Evolutionary conservation across 2,329 filamentous ascomycete species (phyloP).

Genomic region (Cylindrodendrum hubeiense): DNA sequence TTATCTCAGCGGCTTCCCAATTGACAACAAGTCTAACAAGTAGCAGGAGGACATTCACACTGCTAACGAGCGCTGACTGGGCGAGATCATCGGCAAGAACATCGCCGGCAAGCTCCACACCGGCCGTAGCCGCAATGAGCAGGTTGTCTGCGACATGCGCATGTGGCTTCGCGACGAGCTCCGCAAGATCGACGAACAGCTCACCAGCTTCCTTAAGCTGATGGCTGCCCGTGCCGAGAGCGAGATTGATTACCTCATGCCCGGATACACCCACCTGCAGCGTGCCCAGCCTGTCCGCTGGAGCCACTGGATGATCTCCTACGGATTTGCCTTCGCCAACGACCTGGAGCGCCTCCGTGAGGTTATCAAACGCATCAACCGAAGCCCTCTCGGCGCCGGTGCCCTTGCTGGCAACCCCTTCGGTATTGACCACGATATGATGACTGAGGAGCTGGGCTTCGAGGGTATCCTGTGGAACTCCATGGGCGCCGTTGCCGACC

Average conservation of each 20-base stretch:
- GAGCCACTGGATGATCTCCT: constrained; percentile 85
- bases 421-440: constrained; percentile 81
- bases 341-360: constrained; percentile 85
- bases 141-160: constrained; percentile 80
- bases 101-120: constrained; percentile 81
- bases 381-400: constrained; percentile 77
- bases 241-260: constrained; percentile 76
- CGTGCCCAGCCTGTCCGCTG: constrained; percentile 84
- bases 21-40: not conserved
- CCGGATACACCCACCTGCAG: constrained; percentile 90
- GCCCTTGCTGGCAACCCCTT: constrained; percentile 88
- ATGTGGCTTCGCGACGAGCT: constrained; percentile 64
- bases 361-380: constrained; percentile 80
- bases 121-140: constrained; percentile 77
- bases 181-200: constrained; percentile 39
- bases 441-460: constrained; percentile 86
- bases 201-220: constrained; percentile 42
- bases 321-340: constrained; percentile 76
- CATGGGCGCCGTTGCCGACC: constrained; percentile 80
- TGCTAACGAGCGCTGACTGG: constrained; percentile 66
- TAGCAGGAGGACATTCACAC: constrained; percentile 60
- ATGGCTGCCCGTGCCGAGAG: constrained; percentile 49
- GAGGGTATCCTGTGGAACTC: constrained; percentile 81
- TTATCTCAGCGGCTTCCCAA: not conserved
- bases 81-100: constrained; percentile 78